These are phyloP conservation scores for Coemansia sp. DNA, from an alignment of 192 early-diverging fungal species.

Conservation along the genomic window DNA sequence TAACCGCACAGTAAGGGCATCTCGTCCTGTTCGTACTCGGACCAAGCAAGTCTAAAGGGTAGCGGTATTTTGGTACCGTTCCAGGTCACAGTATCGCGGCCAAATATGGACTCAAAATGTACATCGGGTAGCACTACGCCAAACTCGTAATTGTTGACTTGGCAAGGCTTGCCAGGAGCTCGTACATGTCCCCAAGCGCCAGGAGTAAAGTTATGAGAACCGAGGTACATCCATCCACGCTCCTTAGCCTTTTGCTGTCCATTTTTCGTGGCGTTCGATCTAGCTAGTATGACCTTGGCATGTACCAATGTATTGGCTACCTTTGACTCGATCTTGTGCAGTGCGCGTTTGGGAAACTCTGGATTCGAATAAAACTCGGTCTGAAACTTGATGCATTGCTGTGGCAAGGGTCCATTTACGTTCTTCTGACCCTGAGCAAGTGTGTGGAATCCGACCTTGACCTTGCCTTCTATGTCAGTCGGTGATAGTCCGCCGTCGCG, in stretches of 20 bases:
- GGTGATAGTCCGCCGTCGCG: background rate
- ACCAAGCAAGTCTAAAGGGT: constrained; percentile 39
- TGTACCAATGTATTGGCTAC: constrained; percentile 18
- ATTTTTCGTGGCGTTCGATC: background rate
- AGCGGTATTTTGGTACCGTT: constrained; percentile 26
- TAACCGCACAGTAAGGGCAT: constrained; percentile 16
- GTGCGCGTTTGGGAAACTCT: constrained; percentile 4
- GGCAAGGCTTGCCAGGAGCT: background rate
- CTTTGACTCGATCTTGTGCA: constrained; percentile 26
- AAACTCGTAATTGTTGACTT: constrained; percentile 53
- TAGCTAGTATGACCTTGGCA: constrained; percentile 35
- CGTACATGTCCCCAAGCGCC: constrained; percentile 37
- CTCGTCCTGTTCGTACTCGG: constrained; percentile 22
- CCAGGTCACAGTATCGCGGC: constrained; percentile 29
- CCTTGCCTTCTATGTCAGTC: background rate
- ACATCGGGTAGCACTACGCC: constrained; percentile 35
- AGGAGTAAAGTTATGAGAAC: constrained; percentile 48
- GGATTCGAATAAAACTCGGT: constrained; percentile 8
- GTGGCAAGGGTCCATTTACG: constrained; percentile 14
- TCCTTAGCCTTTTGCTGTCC: background rate
- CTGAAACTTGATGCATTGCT: constrained; percentile 22
- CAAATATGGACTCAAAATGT: constrained; percentile 22
- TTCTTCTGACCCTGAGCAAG: constrained; percentile 22
- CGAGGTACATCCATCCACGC: constrained; percentile 49
- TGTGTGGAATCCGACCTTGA: constrained; percentile 44